These are phyloP conservation scores for Alternaria gansuensis DNA, from an alignment of 2,329 filamentous ascomycete genomes.

Conservation along the genomic window DNA sequence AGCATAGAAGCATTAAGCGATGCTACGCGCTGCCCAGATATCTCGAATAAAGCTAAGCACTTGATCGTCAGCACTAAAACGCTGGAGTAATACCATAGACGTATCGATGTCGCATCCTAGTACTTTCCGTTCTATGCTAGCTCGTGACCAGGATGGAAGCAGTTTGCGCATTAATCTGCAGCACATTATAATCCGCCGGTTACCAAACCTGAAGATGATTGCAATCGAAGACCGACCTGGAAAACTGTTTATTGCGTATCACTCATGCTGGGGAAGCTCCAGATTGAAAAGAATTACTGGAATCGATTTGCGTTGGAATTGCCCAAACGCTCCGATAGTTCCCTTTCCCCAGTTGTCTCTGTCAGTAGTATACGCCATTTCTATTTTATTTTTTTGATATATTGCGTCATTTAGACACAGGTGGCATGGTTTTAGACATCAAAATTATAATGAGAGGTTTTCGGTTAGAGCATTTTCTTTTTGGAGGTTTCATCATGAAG, in stretches of 20 bases:
- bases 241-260: not conserved
- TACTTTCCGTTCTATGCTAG: not conserved
- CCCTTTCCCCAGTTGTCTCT: not conserved
- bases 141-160: fast-evolving
- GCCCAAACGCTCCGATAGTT: not conserved
- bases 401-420: not conserved
- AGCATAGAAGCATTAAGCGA: not conserved
- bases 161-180: not conserved
- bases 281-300: not conserved
- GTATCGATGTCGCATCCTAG: not conserved
- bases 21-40: not conserved
- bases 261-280: too few species aligned
- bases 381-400: not conserved
- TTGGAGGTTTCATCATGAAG: not conserved
- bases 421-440: not conserved
- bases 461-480: not conserved
- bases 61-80: not conserved
- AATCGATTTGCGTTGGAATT: not conserved
- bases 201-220: not conserved
- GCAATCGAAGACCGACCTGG: not conserved
- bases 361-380: not conserved
- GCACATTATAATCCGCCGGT: not conserved
- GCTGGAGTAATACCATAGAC: not conserved
- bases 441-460: not conserved
- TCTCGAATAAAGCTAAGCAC: not conserved